phyloP scores from a whole-genome alignment of 768 basidiomycete genomes.

The Panaeolus papilionaceus region DNA sequence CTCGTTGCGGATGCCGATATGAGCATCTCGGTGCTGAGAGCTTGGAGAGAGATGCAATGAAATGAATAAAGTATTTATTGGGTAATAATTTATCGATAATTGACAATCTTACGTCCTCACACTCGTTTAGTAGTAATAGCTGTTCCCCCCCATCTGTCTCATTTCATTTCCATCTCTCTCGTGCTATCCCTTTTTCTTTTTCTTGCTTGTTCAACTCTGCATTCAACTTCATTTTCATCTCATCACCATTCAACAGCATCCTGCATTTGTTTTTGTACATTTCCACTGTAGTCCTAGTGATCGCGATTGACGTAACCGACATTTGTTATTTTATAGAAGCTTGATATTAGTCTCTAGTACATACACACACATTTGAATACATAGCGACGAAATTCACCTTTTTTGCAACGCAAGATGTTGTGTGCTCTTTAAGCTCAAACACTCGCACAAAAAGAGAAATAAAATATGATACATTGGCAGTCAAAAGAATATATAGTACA shows the following conservation, averaged over 20 bases:
- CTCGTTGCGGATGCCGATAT: constrained; percentile 7
- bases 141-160: background rate
- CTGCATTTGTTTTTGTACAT: constrained; percentile 1
- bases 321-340: constrained; percentile 9
- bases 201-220: background rate
- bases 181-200: background rate
- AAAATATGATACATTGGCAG: background rate
- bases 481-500: background rate
- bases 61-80: constrained; percentile 1
- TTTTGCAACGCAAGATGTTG: background rate
- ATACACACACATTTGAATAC: background rate
- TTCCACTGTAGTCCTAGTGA: constrained; percentile 9
- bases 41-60: constrained; percentile 13
- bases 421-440: background rate
- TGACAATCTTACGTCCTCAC: constrained; percentile 6
- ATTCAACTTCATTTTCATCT: background rate
- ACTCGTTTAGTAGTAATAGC: background rate
- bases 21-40: constrained; percentile 1
- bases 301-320: background rate
- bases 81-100: constrained; percentile 9
- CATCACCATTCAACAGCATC: constrained; percentile 3
- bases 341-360: background rate
- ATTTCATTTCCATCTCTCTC: background rate
- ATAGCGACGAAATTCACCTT: background rate
- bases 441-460: background rate